Percentiles rank a stretch among this genome's conserved stretches.
Evolutionary conservation across 768 basidiomycete species (phyloP).

Genomic region (Epithele typhae): DNA sequence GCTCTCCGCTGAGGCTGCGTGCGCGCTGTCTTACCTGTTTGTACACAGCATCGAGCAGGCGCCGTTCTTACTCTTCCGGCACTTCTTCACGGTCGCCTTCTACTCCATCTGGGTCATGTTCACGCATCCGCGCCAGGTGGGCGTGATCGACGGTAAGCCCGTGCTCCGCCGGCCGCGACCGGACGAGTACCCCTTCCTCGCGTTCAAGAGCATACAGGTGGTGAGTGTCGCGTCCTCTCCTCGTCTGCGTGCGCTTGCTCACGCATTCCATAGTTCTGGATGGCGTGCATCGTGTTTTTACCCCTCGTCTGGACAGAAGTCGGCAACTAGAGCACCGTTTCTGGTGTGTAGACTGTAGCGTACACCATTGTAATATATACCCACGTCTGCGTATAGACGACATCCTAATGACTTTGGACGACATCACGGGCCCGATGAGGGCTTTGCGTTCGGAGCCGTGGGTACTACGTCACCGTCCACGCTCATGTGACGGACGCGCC

Average conservation of each 20-base stretch:
- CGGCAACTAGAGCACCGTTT: constrained; percentile 29
- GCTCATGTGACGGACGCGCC: too few species aligned
- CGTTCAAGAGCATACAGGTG: constrained; percentile 58
- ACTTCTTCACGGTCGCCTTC: constrained; percentile 95
- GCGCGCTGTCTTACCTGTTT: background rate
- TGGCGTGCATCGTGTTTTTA: constrained; percentile 83
- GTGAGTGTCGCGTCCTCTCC: constrained; percentile 33
- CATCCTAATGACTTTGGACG: too few species aligned
- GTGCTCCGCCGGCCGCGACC: constrained; percentile 39
- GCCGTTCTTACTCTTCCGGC: constrained; percentile 75
- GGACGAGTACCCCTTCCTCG: constrained; percentile 64
- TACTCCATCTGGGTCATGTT: constrained; percentile 93
- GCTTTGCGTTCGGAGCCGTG: too few species aligned
- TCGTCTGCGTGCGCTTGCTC: background rate
- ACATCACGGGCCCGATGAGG: too few species aligned
- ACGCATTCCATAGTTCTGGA: constrained; percentile 65
- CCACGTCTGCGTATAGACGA: too few species aligned
- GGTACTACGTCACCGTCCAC: too few species aligned
- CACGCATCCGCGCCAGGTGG: constrained; percentile 46
- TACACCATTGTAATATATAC: too few species aligned
- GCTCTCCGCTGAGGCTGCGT: background rate
- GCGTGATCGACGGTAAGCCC: constrained; percentile 35
- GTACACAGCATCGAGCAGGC: constrained; percentile 65
- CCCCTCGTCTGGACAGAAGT: constrained; percentile 89
- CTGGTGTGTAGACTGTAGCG: too few species aligned